Evolutionary conservation across 768 basidiomycete genomes (phyloP).

Genomic region (Suillus paluster): DNA sequence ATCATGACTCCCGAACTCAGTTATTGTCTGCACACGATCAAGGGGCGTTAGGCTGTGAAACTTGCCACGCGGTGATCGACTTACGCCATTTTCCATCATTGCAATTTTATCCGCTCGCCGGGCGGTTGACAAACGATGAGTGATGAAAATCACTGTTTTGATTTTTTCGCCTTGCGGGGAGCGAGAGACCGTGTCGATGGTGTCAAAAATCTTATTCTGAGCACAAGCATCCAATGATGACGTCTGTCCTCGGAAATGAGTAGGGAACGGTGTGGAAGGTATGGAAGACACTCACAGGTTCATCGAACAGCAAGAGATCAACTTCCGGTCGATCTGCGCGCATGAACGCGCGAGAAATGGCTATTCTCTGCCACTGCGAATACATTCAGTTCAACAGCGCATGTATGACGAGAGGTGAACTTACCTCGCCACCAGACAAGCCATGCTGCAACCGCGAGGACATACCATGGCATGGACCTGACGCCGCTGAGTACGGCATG

Average conservation of each 20-base stretch:
- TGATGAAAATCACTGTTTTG: conserved; percentile 83
- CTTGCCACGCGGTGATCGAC: conserved; percentile 21
- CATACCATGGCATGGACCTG: conserved; percentile 37
- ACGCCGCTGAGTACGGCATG: conserved; percentile 37
- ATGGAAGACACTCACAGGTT: conserved; percentile 60
- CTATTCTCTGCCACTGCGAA: conserved; percentile 82
- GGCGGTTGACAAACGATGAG: conserved; percentile 80
- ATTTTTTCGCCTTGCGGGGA: conserved; percentile 56
- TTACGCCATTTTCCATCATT: conserved; percentile 79
- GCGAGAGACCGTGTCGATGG: conserved; percentile 67
- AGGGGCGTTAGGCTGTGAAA: conserved; percentile 26
- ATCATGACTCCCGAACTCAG: conserved; percentile 77
- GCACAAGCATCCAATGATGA: conserved; percentile 82
- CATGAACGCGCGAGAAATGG: conserved; percentile 88
- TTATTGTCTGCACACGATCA: conserved; percentile 55
- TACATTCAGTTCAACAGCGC: conserved; percentile 14
- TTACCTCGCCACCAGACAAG: conserved; percentile 84
- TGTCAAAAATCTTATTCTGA: conserved; percentile 79
- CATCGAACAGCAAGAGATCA: conserved; percentile 83
- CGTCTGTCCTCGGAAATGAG: conserved; percentile 48
- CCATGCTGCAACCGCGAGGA: conserved; percentile 56
- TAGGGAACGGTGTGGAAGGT: conserved; percentile 5
- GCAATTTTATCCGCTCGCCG: conserved; percentile 86
- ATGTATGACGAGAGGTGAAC: conserved; percentile 25
- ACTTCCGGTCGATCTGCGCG: conserved; percentile 74